These are phyloP conservation scores for Musa balbisiana DNA, from an alignment of 202 grass and related monocot species.

Conservation along the genomic window DNA sequence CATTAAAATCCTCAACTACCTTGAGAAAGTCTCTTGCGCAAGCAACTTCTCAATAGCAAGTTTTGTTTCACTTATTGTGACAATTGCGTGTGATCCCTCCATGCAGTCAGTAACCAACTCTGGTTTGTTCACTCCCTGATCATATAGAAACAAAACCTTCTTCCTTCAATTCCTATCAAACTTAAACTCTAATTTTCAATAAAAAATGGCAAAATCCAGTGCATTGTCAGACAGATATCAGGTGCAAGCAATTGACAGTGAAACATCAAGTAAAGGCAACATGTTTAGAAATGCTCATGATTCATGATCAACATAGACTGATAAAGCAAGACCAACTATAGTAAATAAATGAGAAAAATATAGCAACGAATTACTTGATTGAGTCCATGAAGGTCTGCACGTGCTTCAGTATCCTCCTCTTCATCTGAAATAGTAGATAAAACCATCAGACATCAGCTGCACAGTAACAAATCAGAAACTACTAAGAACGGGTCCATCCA, in stretches of 20 bases:
- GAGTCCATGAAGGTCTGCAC: conserved; percentile 14
- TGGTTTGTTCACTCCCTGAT: conserved; percentile 2
- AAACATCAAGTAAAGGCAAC: background rate
- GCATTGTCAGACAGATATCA: background rate
- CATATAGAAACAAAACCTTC: conserved; percentile 9
- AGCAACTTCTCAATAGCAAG: conserved; percentile 66
- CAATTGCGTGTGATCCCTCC: conserved; percentile 29
- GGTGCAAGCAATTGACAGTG: background rate
- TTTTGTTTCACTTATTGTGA: conserved; percentile 55
- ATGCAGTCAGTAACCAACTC: background rate
- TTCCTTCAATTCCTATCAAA: background rate
- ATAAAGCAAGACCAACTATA: background rate
- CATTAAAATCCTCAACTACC: conserved; percentile 33
- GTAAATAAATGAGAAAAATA: background rate
- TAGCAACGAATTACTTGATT: conserved; percentile 25
- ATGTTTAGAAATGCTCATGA: background rate
- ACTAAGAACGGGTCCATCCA: background rate
- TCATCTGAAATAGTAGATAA: conserved; percentile 39
- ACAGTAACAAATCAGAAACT: background rate
- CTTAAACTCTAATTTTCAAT: background rate
- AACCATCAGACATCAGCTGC: background rate
- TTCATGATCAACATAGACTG: background rate
- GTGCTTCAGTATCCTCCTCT: conserved; percentile 31
- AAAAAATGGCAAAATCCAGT: background rate
- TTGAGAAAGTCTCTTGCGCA: conserved; percentile 70